These are phyloP conservation scores for Fragaria iinumae DNA, from an alignment of 306 rosid genomes.

Conservation along the genomic window DNA sequence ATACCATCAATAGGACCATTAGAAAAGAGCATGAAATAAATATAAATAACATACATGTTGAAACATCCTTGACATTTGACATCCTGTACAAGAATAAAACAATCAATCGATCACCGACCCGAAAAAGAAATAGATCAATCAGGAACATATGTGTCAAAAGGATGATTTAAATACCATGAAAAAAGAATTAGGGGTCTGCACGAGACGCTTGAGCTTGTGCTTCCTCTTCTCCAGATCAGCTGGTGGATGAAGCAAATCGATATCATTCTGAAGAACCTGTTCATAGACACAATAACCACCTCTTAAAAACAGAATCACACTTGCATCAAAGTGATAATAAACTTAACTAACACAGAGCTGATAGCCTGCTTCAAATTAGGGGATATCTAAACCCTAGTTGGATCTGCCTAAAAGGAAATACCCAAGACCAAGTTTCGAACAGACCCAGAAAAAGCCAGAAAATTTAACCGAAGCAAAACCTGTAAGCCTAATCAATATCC, in stretches of 20 bases:
- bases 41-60: constrained; percentile 26
- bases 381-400: neutral
- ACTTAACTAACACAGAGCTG: neutral
- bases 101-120: neutral
- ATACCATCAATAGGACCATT: neutral
- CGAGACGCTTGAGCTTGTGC: constrained; percentile 63
- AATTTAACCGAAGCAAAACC: no score
- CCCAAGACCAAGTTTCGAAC: neutral
- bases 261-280: constrained; percentile 56
- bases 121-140: neutral
- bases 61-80: constrained; percentile 43
- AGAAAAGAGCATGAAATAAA: neutral
- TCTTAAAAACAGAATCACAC: neutral
- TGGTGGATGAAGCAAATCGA: constrained; percentile 57
- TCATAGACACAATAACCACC: neutral
- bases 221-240: constrained; percentile 54
- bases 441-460: no score
- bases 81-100: constrained; percentile 14
- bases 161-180: no score
- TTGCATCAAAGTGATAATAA: neutral
- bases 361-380: neutral
- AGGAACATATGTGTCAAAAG: neutral
- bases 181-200: constrained; percentile 40
- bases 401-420: neutral
- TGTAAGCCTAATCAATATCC: neutral